Evolutionary conservation across 257 asterid species (phyloP), one percentile per base, ranked within the genome.

Genomic region (Solanum ossicruentum): DNA sequence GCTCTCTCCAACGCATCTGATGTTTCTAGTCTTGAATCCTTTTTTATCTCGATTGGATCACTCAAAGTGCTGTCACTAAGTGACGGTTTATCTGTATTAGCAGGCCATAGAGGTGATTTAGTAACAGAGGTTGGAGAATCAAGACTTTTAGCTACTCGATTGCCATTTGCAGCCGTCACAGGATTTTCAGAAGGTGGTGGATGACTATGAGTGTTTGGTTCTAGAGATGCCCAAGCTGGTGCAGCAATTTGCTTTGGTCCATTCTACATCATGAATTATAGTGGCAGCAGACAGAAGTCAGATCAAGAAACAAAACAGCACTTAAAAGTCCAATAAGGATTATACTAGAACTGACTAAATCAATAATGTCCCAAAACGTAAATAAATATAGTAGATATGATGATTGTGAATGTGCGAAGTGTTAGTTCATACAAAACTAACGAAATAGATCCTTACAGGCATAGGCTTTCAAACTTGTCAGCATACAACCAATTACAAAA

Each of bases 201-300:
- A 55, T n/a, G 81, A 66, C 88, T 87, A 41, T 54, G 49, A 61
- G 82, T 39, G 58, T 86, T 84, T 12, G 85, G 87, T 83, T 80
- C 89, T 10, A 85, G 54, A 78, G 43, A 86, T 41, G 88, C 55
- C 54, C 11, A 84, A 83, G 91, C 58, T 23, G 75, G 92, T 39
- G 81, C 86, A 47, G 89, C 87, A 65, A 95, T 90, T 88, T 85
- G 95, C 87, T 93, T 95, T 55, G 98, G 97, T 61, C 99, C 99
- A 51, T 95, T 93, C 99, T 96, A 78, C 80, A 88, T 61, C 55
- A 77, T 65, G 67, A 28, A 85, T 47, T 10, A 23, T 86, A 26
- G 80, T 23, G 86, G 36, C 51, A 41, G 83, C 52, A 82, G 80
- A 17, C 13, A 17, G 8, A 12, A 51, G 49, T 39, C 26, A 26